These are phyloP conservation scores for Cyclotella baltica DNA, from an alignment of 108 stramenopile species.

Conservation along the genomic window DNA sequence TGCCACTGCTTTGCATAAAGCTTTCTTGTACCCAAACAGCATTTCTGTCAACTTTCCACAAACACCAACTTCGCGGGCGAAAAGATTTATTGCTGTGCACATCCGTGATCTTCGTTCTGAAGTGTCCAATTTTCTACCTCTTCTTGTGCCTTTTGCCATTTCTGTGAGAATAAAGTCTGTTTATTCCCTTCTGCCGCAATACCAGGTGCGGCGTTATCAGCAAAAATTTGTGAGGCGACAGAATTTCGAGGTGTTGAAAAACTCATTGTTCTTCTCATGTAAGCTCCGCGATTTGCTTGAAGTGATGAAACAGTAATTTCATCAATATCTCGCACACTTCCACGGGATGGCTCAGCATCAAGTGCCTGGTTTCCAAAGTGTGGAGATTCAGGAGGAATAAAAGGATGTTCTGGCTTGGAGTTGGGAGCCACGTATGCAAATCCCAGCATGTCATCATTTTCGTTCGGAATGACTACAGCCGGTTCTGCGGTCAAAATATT, in stretches of 20 bases:
- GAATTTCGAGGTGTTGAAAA: conserved; percentile 19
- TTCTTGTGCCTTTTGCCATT: conserved; percentile 28
- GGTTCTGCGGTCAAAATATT: conserved; percentile 80
- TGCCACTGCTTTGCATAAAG: too few relatives aligned
- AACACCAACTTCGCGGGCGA: too few relatives aligned
- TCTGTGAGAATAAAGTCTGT: conserved; percentile 8
- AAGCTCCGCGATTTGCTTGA: conserved; percentile 30
- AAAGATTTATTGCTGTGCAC: conserved; percentile 12
- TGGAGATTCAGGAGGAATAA: conserved; percentile 14
- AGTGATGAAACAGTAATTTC: conserved; percentile 1
- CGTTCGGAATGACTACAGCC: conserved; percentile 70
- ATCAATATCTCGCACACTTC: neutral
- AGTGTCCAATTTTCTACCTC: neutral
- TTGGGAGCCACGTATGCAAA: conserved; percentile 36
- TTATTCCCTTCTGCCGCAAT: neutral
- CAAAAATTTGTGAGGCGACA: neutral
- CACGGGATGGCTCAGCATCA: neutral
- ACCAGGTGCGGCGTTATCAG: neutral
- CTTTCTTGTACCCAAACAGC: too few relatives aligned
- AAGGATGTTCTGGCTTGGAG: neutral
- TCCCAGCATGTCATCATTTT: conserved; percentile 60
- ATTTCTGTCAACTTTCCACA: too few relatives aligned
- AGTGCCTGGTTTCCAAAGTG: conserved; percentile 23
- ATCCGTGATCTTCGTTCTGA: conserved; percentile 12
- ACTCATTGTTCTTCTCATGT: conserved; percentile 37